Evolutionary conservation across 2,329 filamentous ascomycete species (phyloP).

Genomic region (Plenodomus biglobosus): DNA sequence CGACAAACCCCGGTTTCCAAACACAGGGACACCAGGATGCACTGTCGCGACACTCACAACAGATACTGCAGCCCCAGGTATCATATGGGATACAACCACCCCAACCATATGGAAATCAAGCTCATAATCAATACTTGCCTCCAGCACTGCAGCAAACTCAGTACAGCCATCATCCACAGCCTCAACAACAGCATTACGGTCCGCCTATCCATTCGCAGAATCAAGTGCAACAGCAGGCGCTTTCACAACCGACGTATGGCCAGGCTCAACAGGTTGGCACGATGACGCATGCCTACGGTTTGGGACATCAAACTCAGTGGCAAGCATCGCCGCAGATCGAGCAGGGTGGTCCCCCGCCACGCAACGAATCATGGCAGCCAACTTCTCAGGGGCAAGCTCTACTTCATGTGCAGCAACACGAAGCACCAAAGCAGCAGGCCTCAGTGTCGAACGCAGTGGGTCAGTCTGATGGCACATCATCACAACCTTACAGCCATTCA

Average conservation of each 20-base stretch:
- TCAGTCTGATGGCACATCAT: conserved; percentile 26
- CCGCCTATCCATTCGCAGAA: conserved; percentile 12
- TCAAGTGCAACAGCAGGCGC: conserved; percentile 19
- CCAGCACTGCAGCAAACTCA: conserved; percentile 3
- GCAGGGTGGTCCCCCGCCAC: conserved; percentile 8
- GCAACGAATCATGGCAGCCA: conserved; percentile 26
- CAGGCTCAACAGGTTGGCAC: conserved; percentile 10
- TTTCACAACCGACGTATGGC: conserved; percentile 1
- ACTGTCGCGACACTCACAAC: conserved; percentile 4
- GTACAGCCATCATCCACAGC: conserved; percentile 4
- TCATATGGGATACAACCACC: conserved; percentile 5
- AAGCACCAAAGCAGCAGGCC: conserved; percentile 22
- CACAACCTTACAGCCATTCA: conserved; percentile 28
- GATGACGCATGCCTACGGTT: conserved; percentile 1
- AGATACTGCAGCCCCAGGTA: conserved; percentile 13
- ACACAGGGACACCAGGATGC: conserved; percentile 26
- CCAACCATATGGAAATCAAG: conserved; percentile 12
- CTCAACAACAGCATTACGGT: conserved; percentile 16
- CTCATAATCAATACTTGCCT: conserved; percentile 10
- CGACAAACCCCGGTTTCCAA: conserved; percentile 30
- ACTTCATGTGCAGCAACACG: conserved; percentile 14
- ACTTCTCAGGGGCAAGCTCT: conserved; percentile 25
- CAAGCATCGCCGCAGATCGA: conserved; percentile 20
- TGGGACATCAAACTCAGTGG: conserved; percentile 23
- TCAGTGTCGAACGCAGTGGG: conserved; percentile 32